Evolutionary conservation across 208 protist genomes (phyloP).

Genomic region (Leishmania guyanensis): DNA sequence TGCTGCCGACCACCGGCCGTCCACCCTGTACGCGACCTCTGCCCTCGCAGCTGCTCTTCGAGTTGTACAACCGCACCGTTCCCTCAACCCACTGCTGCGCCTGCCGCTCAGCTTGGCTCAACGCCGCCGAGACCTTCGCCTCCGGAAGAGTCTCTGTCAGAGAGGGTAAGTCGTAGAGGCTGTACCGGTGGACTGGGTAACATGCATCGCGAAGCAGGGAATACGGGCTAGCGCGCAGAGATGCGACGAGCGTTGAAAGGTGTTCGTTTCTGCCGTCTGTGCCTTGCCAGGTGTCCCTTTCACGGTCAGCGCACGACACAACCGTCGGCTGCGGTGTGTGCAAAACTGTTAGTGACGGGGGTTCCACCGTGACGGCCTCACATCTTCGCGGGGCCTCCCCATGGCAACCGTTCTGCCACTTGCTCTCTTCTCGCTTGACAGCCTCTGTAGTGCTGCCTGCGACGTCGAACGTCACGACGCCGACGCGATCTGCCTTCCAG

Average conservation of each 20-base stretch:
- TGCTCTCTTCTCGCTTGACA: not conserved
- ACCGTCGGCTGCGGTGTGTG: conserved; percentile 7
- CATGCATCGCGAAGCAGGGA: conserved; percentile 32
- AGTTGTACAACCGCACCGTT: conserved; percentile 28
- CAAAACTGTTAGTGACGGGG: not conserved
- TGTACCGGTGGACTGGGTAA: conserved; percentile 25
- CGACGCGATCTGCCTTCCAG: conserved; percentile 20
- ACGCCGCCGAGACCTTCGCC: not conserved
- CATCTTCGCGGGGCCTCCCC: not conserved
- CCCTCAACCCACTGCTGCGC: conserved; percentile 45
- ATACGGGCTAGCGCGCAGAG: conserved; percentile 24
- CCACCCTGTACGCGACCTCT: conserved; percentile 5
- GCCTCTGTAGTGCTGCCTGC: not conserved
- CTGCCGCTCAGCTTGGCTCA: conserved; percentile 16
- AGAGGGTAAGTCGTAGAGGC: conserved; percentile 14
- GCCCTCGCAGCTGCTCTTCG: not conserved
- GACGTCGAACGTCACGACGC: conserved; percentile 34
- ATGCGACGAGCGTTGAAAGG: not conserved
- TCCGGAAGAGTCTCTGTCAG: not conserved
- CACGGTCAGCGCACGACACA: not conserved
- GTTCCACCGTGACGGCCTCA: not conserved
- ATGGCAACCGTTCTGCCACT: not conserved
- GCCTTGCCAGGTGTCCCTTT: not conserved
- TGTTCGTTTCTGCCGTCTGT: not conserved
- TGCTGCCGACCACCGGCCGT: not conserved